phyloP scores from a whole-genome alignment of 352 stramenopile species.

The Aphanomyces stellatus region DNA sequence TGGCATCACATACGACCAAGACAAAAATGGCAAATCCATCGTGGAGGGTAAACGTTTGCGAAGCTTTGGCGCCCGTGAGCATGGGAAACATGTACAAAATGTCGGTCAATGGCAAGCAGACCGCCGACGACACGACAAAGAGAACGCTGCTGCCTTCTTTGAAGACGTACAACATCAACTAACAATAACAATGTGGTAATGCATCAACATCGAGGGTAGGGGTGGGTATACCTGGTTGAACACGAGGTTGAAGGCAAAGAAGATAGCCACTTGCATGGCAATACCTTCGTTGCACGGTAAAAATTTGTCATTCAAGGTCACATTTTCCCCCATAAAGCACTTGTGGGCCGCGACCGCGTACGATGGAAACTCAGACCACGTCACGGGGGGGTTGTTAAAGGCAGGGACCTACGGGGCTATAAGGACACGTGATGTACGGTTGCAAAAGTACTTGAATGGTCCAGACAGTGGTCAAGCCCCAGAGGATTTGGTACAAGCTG shows the following conservation, averaged over 20 bases:
- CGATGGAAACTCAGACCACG: constrained; percentile 11
- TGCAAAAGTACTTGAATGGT: constrained; percentile 14
- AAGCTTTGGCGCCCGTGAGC: background rate
- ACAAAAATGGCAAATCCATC: constrained; percentile 20
- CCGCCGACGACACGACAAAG: constrained; percentile 26
- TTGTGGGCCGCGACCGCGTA: constrained; percentile 10
- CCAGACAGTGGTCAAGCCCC: constrained; percentile 20
- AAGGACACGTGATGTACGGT: background rate
- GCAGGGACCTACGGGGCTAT: constrained; percentile 11
- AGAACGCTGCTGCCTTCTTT: constrained; percentile 22
- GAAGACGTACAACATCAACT: constrained; percentile 26
- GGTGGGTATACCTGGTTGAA: constrained; percentile 19
- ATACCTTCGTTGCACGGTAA: constrained; percentile 17
- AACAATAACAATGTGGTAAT: background rate
- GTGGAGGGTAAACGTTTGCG: constrained; percentile 19
- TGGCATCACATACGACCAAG: background rate
- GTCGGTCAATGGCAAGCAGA: constrained; percentile 14
- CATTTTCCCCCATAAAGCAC: constrained; percentile 15
- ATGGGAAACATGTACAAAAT: constrained; percentile 19
- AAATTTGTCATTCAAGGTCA: constrained; percentile 11
- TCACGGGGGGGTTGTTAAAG: constrained; percentile 12
- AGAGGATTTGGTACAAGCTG: constrained; percentile 22
- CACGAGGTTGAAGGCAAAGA: constrained; percentile 21
- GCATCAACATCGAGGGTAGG: background rate
- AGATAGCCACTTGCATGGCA: background rate